Conservation (phyloP, 73 alveolate species). For the Paramecium sonneborni region DNA sequence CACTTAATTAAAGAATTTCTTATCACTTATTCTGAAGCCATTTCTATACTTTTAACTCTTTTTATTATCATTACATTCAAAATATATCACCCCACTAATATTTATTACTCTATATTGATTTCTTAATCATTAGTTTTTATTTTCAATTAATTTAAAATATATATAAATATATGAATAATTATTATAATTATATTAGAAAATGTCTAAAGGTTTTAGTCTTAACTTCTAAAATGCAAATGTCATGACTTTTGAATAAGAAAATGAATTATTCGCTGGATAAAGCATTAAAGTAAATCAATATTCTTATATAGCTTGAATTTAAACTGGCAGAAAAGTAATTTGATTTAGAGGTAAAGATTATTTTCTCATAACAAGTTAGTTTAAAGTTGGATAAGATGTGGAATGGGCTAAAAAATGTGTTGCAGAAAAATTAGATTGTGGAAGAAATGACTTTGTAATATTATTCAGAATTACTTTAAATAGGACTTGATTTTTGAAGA, state of each 20-base stretch:
- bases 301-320: not conserved
- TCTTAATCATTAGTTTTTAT: too few relatives aligned
- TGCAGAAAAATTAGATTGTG: constrained; percentile 39
- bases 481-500: constrained; percentile 32
- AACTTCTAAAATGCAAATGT: constrained; percentile 14
- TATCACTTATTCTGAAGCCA: too few relatives aligned
- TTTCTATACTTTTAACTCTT: too few relatives aligned
- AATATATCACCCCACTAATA: too few relatives aligned
- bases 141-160: too few relatives aligned
- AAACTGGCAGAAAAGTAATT: not conserved
- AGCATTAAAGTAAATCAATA: not conserved
- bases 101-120: too few relatives aligned
- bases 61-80: too few relatives aligned
- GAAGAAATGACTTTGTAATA: constrained; percentile 39
- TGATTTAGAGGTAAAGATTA: constrained; percentile 34
- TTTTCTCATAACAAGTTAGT: constrained; percentile 32
- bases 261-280: constrained; percentile 35
- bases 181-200: not conserved
- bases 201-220: constrained; percentile 31
- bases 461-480: not conserved
- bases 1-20: too few relatives aligned
- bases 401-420: constrained; percentile 58
- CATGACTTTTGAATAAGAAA: constrained; percentile 42
- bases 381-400: constrained; percentile 45
- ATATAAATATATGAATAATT: too few relatives aligned